Percentiles rank a stretch among this genome's conserved stretches.
phyloP scores from a whole-genome alignment of 768 basidiomycete species.

The Psilocybe tampanensis region DNA sequence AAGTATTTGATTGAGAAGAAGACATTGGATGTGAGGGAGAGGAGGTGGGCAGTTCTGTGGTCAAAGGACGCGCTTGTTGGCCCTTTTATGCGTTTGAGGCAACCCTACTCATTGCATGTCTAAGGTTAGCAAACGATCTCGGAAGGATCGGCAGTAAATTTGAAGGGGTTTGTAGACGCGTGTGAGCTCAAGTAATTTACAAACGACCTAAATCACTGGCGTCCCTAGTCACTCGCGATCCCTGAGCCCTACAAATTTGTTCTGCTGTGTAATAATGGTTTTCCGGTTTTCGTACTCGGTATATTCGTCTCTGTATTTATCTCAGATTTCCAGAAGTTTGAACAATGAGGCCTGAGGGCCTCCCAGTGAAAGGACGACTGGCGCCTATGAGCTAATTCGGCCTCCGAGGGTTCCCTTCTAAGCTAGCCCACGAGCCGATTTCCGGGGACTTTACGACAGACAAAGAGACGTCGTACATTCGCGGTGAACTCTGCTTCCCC shows the following conservation, averaged over 20 bases:
- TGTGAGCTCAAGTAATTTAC: conserved; percentile 11
- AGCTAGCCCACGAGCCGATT: conserved; percentile 1
- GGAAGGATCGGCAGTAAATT: conserved; percentile 5
- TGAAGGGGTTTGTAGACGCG: conserved; percentile 12
- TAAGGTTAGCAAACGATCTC: conserved; percentile 6
- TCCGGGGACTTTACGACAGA: background rate
- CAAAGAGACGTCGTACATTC: background rate
- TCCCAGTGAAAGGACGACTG: background rate
- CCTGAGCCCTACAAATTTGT: conserved; percentile 3
- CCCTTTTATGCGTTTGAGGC: conserved; percentile 10
- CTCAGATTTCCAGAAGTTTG: conserved; percentile 1
- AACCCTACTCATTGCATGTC: background rate
- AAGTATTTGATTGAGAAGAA: background rate
- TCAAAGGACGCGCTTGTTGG: background rate
- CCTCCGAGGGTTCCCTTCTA: background rate
- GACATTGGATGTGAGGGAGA: background rate
- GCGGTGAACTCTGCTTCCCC: background rate
- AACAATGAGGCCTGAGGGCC: background rate
- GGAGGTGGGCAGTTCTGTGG: background rate
- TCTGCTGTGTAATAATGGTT: background rate
- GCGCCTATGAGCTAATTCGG: conserved; percentile 6
- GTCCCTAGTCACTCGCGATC: conserved; percentile 4
- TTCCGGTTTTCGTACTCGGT: conserved; percentile 3
- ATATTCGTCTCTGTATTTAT: conserved; percentile 4
- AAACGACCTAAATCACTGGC: conserved; percentile 5